These are phyloP conservation scores for Potentilla sterilis DNA, from an alignment of 306 rosid genomes.

Conservation along the genomic window DNA sequence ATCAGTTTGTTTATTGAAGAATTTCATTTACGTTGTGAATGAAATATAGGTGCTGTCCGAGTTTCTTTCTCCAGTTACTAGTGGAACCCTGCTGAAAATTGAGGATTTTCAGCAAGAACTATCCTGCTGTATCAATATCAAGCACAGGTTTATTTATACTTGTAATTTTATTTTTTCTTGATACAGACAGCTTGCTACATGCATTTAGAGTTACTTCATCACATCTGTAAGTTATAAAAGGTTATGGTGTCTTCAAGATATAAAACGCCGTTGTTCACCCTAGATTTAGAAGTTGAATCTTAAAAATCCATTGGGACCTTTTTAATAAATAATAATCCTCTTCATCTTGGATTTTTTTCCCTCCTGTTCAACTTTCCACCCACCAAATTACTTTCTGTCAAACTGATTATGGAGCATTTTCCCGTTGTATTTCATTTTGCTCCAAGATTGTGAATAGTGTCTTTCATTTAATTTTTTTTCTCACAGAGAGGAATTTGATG, in stretches of 20 bases:
- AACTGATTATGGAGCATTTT: not conserved
- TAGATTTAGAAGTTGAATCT: not conserved
- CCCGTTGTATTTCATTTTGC: not conserved
- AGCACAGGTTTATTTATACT: conserved; percentile 58
- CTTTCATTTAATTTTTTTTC: conserved; percentile 5
- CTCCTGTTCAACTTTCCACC: not conserved
- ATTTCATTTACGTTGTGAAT: not conserved
- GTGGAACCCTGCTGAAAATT: conserved; percentile 72
- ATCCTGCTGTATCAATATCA: conserved; percentile 72
- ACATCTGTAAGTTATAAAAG: no score
- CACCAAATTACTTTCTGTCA: not conserved
- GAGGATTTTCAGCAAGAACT: conserved; percentile 89
- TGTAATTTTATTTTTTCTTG: not conserved
- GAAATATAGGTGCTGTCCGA: no score
- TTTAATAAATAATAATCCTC: not conserved
- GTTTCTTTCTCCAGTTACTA: conserved; percentile 67
- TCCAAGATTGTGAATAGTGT: not conserved
- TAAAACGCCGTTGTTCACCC: not conserved
- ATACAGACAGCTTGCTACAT: not conserved
- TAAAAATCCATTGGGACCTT: not conserved
- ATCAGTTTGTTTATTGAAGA: conserved; percentile 7
- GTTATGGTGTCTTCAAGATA: not conserved
- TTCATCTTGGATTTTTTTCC: not conserved
- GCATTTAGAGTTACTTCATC: no score
- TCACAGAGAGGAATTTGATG: conserved; percentile 86